Base-by-base conservation (phyloP, 2,329 filamentous ascomycete genomes). In the Beauveria australis region DNA sequence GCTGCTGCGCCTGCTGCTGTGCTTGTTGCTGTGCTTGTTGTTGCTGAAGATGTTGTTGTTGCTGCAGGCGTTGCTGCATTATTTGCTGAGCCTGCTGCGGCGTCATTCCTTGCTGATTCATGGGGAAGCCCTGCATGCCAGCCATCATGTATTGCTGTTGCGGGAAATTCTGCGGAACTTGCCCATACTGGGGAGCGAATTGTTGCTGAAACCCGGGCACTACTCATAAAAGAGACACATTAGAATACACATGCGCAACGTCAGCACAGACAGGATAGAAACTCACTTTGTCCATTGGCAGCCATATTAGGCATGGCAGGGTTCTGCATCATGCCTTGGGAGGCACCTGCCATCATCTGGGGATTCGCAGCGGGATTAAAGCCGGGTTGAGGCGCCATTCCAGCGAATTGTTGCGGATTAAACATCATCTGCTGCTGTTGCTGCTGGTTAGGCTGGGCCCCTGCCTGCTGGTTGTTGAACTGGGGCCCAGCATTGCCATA, bases 241-340 rank as follows among this genome's bases (percentile, higher is more conserved):
- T 53, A 53, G 53, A 53, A 53, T 33, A 18, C 3, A 37, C 22
- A 4, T n/a, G 9, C 22, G 14, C 18, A 49, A 24, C 18, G 53
- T 68, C 44, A 54, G 28, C 24, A 58, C 26, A 43, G 60, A 44
- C 52, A 55, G 47, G 48, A 24, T 57, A 56, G 61, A 37, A 43
- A 64, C 82, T 79, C 75, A 85, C 82, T 83, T 70, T 84, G 82
- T 58, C 82, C 81, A 76, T 84, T 85, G 64, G 79, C 73, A 65
- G 76, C 75, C 80, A 85, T 84, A 70, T 81, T 81, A 64, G 78
- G 78, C 81, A 85, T 83, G 69, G 74, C 79, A 66, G 81, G 72
- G 70, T 79, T 84, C 74, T 82, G 83, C 83, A 87, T 86, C 82
- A 87, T 85, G 68, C 78, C 81, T 72, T 76, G 78, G 73, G 79